Evolutionary conservation across 2,329 filamentous ascomycete genomes (phyloP), one percentile per base, ranked within the genome.

Genomic region (Xylaria sp.): DNA sequence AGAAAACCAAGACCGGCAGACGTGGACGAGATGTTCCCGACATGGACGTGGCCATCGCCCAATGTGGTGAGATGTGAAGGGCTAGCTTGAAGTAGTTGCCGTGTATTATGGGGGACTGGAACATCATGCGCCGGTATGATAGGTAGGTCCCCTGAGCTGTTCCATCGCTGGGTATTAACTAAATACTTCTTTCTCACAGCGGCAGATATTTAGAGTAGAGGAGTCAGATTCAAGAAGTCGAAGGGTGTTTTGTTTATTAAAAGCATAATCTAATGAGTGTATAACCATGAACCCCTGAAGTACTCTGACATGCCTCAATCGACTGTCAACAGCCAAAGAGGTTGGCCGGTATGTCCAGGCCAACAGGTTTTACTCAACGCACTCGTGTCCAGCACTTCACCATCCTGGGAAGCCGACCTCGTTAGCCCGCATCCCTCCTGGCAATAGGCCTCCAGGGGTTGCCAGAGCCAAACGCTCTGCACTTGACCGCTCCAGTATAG

Each of bases 21-120:
- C 76, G 80, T 29, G 84, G 83, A 46, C 84, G 89, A 70, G 93
- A 97, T 68, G 84, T 89, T 69, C 94, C 93, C 2, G 89, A 89
- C 63, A 77, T 93, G 70, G 92, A 97, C 69, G 88, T 97, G 2
- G 83, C 86, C 13, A 87, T 99, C 67, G 79, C 86, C 8, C 87
- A 95, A 76, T 97, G 93, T 68, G 94, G 94, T 24, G 92, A 97
- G 81, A 96, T 97, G 92, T 97, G 49, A 72, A 52, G 24, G 20
- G 18, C 21, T 34, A 37, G 13, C 17, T 44, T 7, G 19, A 40
- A 1, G 43, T 22, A 22, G 20, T 16, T 42, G 19, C 16, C 19
- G 26, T 3, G 2, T 7, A 9, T 29, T 29, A 11, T 39, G 37
- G 7, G 9, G 2, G 26, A 39, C 13, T 26, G 29, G 37, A 26